Conservation (phyloP, 768 basidiomycete genomes). For the Tricholoma matsutake region DNA sequence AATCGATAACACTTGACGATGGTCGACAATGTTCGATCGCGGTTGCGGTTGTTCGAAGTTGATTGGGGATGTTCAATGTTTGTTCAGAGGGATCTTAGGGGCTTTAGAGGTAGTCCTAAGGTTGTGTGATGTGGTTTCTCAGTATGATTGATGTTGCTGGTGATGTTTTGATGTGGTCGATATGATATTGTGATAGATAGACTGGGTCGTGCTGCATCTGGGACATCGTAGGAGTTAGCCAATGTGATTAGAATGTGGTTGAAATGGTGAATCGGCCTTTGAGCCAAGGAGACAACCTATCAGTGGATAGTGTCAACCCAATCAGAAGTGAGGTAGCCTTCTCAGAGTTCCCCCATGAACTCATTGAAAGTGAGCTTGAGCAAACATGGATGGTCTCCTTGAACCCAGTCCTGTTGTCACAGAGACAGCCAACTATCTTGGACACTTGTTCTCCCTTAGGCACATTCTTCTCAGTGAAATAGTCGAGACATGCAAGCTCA, state of each 20-base stretch:
- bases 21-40: no score
- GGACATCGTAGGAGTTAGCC: not conserved
- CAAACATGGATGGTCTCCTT: not conserved
- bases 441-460: not conserved
- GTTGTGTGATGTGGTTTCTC: not conserved
- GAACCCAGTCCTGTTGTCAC: not conserved
- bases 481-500: not conserved
- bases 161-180: not conserved
- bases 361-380: not conserved
- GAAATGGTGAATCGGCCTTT: not conserved
- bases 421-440: not conserved
- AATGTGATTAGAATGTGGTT: not conserved
- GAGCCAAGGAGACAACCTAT: not conserved
- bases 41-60: no score
- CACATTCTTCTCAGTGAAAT: not conserved
- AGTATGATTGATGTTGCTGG: no score
- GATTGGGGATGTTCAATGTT: no score
- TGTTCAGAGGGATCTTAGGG: no score
- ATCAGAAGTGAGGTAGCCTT: not conserved
- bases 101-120: no score
- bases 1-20: no score
- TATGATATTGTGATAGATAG: no score
- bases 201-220: no score
- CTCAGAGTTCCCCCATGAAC: not conserved
- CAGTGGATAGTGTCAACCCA: not conserved